Base-by-base conservation (phyloP, 257 asterid genomes). In the Rauvolfia tetraphylla region DNA sequence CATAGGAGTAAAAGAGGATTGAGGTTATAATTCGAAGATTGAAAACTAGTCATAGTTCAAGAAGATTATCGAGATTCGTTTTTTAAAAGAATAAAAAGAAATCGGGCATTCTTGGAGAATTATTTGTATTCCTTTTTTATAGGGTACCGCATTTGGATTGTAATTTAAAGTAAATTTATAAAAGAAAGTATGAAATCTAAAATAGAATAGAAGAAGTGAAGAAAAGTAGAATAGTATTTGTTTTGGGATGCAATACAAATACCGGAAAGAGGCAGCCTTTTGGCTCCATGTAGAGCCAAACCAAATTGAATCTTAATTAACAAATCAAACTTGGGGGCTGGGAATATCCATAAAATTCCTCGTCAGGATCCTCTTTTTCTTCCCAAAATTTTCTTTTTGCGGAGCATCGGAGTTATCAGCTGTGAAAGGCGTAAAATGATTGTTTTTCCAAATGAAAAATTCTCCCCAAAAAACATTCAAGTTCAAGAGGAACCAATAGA, bases 281-380 rank as follows among this genome's bases (percentile, higher is more conserved):
- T 22, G 48, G 49, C 14, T 72, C 33, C 67, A 53, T 34, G 34
- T 53, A 22, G 65, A 72, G 36, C 76, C 75, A 72, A 72, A 12
- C 75, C 48, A 38, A 9, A 44, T 31, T 9, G 36, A 9, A 49
- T 71, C 13, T 33, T 13, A 4, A 48, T 31, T 46, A 1, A 22
- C 61, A 70, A 71, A 72, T 72, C 61, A 70, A 42, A 15, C 36
- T 22, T 41, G 57, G n/a, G 51, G 51, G 51, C 14, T 6, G 51
- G 10, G 57, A 42, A 42, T 69, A 25, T 69, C 7, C 12, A 49
- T 48, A 48, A 49, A 31, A 71, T 71, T 17, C 75, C 46, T 42
- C 33, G n/a, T 31, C 39, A 14, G 56, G 46, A 4, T 17, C 33
- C 20, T 14, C 34, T 38, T 4, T 10, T 5, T 31, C 33, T 27